Base-by-base conservation (phyloP, 2,329 filamentous ascomycete genomes). In the Aureobasidium melanogenum region DNA sequence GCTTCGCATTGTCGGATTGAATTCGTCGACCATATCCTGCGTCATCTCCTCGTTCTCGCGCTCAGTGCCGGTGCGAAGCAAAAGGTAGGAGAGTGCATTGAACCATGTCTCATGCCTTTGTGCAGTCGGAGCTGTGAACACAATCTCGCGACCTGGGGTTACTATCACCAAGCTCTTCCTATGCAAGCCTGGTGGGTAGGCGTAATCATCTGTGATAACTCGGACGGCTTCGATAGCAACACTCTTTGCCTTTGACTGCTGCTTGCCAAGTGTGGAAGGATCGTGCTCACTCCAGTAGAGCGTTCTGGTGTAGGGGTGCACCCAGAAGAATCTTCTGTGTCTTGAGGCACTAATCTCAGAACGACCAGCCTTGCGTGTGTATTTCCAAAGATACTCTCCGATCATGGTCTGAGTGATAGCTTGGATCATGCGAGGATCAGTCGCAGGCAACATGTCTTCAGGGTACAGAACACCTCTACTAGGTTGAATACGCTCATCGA, bases 351-450 rank as follows among this genome's bases (percentile, higher is more conserved):
- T 97, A 75, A 96, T 85, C 65, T 91, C 89, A 19, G 55, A 63
- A 26, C 93, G 87, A n/a, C 91, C 92, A 63, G 92, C 82, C 77
- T 94, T 96, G 69, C 94, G 88, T 0, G 94, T 99, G 75, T 99
- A 99, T 74, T 99, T 99, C 94, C 94, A 99, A 43, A 99, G 80
- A 73, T 93, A 97, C 73, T 99, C 94, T 61, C 94, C 94, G 70
- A 99, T 97, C 94, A 99, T 99, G 19, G 94, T 97, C 75, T 99
- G 93, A 2, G 94, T 99, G 66, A 99, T 97, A 52, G 94, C 94
- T 77, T 97, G 91, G 67, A 99, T 97, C 91, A 99, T 97, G 68
- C 93, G 89, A 64, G 93, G 93, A 76, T 99, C 94, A 5, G 91
- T 96, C 22, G 71, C 69, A 26, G 85, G 79, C 10, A 85, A 84